A percentile compares a stretch with the other conserved stretches of the same genome.
These are phyloP conservation scores for Parascedosporium putredinis DNA, from an alignment of 2,329 filamentous ascomycete genomes.

Conservation along the genomic window DNA sequence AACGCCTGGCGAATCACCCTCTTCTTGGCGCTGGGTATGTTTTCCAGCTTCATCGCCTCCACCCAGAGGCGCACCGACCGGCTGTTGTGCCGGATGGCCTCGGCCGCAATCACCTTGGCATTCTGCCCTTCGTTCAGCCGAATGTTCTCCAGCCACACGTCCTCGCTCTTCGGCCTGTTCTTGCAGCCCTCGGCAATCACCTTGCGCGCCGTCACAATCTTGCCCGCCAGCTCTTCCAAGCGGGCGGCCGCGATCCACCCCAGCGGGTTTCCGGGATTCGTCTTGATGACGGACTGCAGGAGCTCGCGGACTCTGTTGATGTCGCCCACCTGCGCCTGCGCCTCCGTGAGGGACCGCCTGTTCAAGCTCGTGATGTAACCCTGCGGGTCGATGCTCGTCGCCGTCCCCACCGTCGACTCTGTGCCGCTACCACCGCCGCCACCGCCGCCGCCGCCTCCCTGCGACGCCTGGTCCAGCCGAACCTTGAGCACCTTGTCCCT, in stretches of 20 bases:
- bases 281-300: slow-evolving; percentile 94
- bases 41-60: slow-evolving; percentile 88
- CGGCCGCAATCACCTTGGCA: slow-evolving; percentile 88
- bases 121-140: slow-evolving; percentile 85
- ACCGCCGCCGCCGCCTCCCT: no score
- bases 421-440: no score
- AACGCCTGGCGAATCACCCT: slow-evolving; percentile 84
- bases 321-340: slow-evolving; percentile 80
- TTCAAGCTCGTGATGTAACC: slow-evolving; percentile 90
- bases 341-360: slow-evolving; percentile 67
- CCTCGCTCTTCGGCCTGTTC: slow-evolving; percentile 86
- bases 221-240: slow-evolving; percentile 85
- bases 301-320: slow-evolving; percentile 88
- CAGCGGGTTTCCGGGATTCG: slow-evolving; percentile 86
- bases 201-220: slow-evolving; percentile 78
- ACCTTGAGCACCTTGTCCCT: slow-evolving; percentile 93
- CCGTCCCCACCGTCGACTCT: slow-evolving; percentile 65
- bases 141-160: slow-evolving; percentile 94
- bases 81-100: slow-evolving; percentile 86
- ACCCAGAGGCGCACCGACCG: slow-evolving; percentile 86
- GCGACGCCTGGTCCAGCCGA: slow-evolving; percentile 80
- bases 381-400: slow-evolving; percentile 87
- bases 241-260: slow-evolving; percentile 94
- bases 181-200: slow-evolving; percentile 82
- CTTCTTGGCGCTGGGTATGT: slow-evolving; percentile 75